Base-by-base conservation (phyloP, 805 yeast species). In the Saccharomycopsis selenospora region DNA sequence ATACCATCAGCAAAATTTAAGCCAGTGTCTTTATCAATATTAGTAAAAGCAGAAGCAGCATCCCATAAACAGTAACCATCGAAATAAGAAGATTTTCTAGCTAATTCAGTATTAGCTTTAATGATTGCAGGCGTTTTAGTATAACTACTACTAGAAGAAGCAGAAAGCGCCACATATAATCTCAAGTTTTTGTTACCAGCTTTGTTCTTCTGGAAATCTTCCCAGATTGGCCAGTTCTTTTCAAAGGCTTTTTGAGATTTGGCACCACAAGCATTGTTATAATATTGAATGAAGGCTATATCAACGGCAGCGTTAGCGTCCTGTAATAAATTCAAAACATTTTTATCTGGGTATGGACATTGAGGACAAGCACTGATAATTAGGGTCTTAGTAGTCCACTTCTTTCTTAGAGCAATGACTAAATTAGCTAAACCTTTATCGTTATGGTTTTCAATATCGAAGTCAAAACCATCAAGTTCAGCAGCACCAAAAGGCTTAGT, bases 311-410 rank as follows among this genome's bases (percentile, higher is more conserved):
- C 53, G 22, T 47, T 26, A 28, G 62, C 60, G 14, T 63, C 65
- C 41, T 73, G 71, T 42, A 75, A 57, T 30, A 75, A 62, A 46
- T 66, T 62, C 48, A 73, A 72, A 36, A 68, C 62, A 43, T 66
- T 62, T 10, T 65, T 71, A 60, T 80, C 86, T 11, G 85, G 85
- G 58, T 72, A 72, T 6, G 77, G 78, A 63, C 86, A 80, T 61
- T 79, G 85, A 7, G 86, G 87, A 42, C 85, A 79, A 50, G 83
- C 84, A 40, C 82, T 72, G 42, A 80, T 63, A 57, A 75, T 75
- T 66, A 75, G 78, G 24, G 58, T 54, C 64, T 81, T 85, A 42
- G 83, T 70, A n/a, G 51, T 47, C 51, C 53, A 50, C 23, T 47
- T 17, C 3, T 50, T 50, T 56, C 78, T 68, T 51, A 66, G 50